Base-by-base conservation (phyloP, 441 rosid species). In the Sinapis alba region DNA sequence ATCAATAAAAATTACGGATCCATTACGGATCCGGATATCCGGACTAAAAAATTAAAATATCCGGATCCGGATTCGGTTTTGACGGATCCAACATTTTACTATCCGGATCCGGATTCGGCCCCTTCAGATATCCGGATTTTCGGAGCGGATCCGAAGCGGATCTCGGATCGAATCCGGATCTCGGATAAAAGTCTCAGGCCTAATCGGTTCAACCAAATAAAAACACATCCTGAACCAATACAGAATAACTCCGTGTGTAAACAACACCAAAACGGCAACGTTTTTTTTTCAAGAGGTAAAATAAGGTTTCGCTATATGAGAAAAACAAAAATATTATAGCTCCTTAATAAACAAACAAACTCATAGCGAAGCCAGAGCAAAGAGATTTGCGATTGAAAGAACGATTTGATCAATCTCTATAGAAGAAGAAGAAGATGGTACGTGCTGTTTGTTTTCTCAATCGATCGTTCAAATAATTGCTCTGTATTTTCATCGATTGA, bases 361-460 rank as follows among this genome's bases (percentile, higher is more conserved):
- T 47, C 41, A 15, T 26, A 65, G 36, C 43, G 18, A 47, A 16
- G 58, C 38, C 21, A 54, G 7, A 68, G 56, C 20, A 9, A 21
- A 61, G 53, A 70, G 16, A 19, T 69, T 69, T 76, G 65, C 71
- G 57, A 62, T 75, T 60, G 45, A 62, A 73, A 3, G 16, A 19
- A 15, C 68, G 73, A 36, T 77, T 65, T 18, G 32, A 58, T 65
- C 26, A 59, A 47, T 65, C 76, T 71, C 58, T 20, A 34, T 50
- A 8, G 34, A 47, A 47, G 53, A 47, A 7, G 32, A 71, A 27
- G 11, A 65, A 65, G 68, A 77, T 77, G 80, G 80, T 77, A 65
- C 27, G 66, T 63, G 5, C 20, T 45, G 9, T 45, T 45, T 45
- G 8, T 54, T 21, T 10, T 16, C 6, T 15, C 12, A 36, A 3